Conservation (phyloP, 129 eudicot species). For the Lactuca sativa region DNA sequence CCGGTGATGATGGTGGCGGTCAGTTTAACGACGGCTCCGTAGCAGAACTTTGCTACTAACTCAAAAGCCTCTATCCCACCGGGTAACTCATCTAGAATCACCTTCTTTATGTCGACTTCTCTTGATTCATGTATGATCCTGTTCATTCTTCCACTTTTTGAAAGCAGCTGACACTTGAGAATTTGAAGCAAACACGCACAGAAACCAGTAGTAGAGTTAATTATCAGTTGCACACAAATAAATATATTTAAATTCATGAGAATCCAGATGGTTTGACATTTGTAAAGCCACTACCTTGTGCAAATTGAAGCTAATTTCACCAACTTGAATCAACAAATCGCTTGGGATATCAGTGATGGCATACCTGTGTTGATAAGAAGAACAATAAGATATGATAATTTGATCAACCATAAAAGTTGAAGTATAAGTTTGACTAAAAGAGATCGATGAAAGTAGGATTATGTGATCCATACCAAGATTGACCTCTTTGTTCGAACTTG, state of each 20-base stretch:
- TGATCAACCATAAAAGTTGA: not conserved
- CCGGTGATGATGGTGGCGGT: conserved; percentile 72
- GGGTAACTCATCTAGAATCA: conserved; percentile 64
- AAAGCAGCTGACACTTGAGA: conserved; percentile 64
- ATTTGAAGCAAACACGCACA: conserved; percentile 4
- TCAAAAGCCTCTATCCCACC: conserved; percentile 88
- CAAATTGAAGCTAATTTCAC: conserved; percentile 77
- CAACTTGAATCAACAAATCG: conserved; percentile 79
- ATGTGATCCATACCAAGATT: conserved; percentile 64
- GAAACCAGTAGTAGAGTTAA: conserved; percentile 5
- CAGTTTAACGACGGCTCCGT: conserved; percentile 71
- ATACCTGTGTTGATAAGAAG: conserved; percentile 40
- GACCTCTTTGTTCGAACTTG: conserved; percentile 88
- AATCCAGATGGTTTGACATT: not conserved
- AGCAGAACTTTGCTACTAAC: conserved; percentile 88
- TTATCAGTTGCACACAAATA: conserved; percentile 5
- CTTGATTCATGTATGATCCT: conserved; percentile 67
- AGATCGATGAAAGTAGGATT: not conserved
- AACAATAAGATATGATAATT: not conserved
- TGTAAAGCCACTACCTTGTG: conserved; percentile 66
- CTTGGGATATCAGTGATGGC: conserved; percentile 86
- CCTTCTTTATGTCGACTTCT: conserved; percentile 50
- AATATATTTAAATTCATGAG: not conserved
- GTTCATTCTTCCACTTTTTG: conserved; percentile 82
- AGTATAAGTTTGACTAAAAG: not conserved